Conservation (phyloP, 2,329 filamentous ascomycete genomes). For the Didymella pomorum region DNA sequence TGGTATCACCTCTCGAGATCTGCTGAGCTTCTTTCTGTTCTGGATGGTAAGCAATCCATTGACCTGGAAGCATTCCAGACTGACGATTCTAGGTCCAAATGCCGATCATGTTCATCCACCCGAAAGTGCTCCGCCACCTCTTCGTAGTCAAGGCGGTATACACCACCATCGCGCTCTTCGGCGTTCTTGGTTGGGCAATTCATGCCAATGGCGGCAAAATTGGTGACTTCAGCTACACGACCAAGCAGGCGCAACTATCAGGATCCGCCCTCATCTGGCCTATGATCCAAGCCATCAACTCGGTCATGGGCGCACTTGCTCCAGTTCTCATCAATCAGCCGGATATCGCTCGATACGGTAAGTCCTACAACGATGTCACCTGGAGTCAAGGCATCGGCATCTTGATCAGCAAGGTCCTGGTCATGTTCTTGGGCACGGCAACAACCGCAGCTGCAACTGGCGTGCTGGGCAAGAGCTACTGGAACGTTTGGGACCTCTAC, state of each 20-base stretch:
- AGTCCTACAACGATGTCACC: conserved; percentile 27
- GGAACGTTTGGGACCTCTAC: conserved; percentile 36
- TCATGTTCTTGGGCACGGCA: conserved; percentile 35
- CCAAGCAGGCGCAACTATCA: conserved; percentile 25
- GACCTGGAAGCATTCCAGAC: not conserved
- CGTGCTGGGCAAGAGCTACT: conserved; percentile 33
- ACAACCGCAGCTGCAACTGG: conserved; percentile 29
- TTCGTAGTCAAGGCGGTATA: conserved; percentile 32
- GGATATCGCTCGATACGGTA: conserved; percentile 35
- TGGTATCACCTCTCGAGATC: conserved; percentile 48
- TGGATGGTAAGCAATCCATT: conserved; percentile 26
- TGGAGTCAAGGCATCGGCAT: conserved; percentile 34
- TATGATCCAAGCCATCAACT: conserved; percentile 33
- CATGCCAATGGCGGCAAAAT: conserved; percentile 36
- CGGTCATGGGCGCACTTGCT: conserved; percentile 31
- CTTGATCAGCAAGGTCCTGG: conserved; percentile 31
- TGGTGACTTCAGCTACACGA: conserved; percentile 28
- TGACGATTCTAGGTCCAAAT: conserved; percentile 28
- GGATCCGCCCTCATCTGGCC: conserved; percentile 31
- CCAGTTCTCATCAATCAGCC: conserved; percentile 33
- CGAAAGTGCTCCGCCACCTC: conserved; percentile 33
- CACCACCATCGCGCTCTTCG: conserved; percentile 26
- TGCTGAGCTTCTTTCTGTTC: conserved; percentile 41
- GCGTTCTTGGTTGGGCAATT: conserved; percentile 29
- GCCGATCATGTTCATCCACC: conserved; percentile 40